phyloP scores from a whole-genome alignment of 768 basidiomycete species.

The Mycena olivaceomarginata region DNA sequence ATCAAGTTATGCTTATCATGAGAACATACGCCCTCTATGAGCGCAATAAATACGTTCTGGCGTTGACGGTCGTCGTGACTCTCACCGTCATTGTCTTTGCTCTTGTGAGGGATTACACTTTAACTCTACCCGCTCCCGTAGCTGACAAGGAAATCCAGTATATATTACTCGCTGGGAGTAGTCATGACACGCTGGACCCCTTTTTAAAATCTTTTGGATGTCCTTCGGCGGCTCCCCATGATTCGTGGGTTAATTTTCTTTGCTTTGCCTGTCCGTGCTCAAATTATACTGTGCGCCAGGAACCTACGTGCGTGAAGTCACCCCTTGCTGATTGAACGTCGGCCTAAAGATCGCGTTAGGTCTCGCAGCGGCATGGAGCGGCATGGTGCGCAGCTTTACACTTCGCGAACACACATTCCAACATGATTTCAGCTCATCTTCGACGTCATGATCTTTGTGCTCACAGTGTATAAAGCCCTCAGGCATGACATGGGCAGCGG shows the following conservation, averaged over 20 bases:
- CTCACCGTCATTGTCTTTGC: slow-evolving; percentile 6
- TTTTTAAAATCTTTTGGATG: background rate
- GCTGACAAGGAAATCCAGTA: background rate
- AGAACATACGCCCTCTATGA: slow-evolving; percentile 41
- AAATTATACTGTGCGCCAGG: background rate
- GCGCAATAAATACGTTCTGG: slow-evolving; percentile 30
- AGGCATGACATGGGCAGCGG: slow-evolving; percentile 15
- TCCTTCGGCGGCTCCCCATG: slow-evolving; percentile 1
- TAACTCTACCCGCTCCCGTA: background rate
- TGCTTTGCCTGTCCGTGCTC: background rate
- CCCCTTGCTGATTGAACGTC: no score
- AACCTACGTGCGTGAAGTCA: background rate
- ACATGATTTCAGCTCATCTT: slow-evolving; percentile 40
- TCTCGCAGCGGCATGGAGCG: background rate
- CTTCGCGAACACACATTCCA: background rate
- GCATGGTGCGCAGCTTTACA: background rate
- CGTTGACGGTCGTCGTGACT: slow-evolving; percentile 20
- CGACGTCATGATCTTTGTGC: slow-evolving; percentile 46
- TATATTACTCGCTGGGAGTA: background rate
- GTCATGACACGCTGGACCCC: background rate
- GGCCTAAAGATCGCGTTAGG: background rate
- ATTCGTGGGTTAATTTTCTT: background rate
- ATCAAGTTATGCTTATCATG: slow-evolving; percentile 38
- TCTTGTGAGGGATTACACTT: background rate
- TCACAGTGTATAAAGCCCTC: slow-evolving; percentile 45